Percentiles rank a stretch among this genome's conserved stretches.
Evolutionary conservation across 75 land plant species (phyloP).

Genomic region (Larix kaempferi): DNA sequence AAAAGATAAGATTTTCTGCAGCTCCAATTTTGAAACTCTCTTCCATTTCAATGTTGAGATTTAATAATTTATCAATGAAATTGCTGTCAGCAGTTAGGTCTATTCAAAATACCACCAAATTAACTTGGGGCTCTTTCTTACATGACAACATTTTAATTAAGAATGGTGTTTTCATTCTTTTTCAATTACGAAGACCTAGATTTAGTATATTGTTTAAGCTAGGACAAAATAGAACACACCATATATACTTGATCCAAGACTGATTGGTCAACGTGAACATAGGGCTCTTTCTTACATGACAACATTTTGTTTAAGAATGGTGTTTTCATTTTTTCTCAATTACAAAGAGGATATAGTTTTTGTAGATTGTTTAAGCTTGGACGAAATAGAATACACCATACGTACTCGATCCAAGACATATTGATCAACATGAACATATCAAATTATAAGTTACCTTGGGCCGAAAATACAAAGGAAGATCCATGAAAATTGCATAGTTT

Average conservation of each 20-base stretch:
- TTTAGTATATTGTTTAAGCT: not conserved
- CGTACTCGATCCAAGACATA: not conserved
- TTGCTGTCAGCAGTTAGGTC: not conserved
- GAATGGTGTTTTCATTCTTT: not conserved
- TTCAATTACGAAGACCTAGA: not conserved
- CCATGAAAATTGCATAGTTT: conserved; percentile 50
- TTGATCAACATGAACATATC: not conserved
- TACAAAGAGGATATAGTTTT: not conserved
- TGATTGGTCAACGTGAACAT: not conserved
- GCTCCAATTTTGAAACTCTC: not conserved
- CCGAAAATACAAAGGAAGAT: conserved; percentile 30
- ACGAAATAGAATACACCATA: not conserved
- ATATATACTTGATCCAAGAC: not conserved
- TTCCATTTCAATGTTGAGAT: not conserved
- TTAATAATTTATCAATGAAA: not conserved
- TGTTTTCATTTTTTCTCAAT: not conserved
- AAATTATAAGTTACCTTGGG: conserved; percentile 13
- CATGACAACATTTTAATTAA: not conserved
- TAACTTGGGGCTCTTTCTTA: not conserved
- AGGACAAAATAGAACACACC: not conserved
- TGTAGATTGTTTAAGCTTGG: not conserved
- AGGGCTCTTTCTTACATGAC: too few relatives aligned
- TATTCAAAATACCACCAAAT: not conserved
- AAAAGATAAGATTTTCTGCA: not conserved
- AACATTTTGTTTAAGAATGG: not conserved